A percentile compares a stretch with the other conserved stretches of the same genome.
phyloP scores from a whole-genome alignment of 202 grass and related monocot species.

The Zoysia matrella region DNA sequence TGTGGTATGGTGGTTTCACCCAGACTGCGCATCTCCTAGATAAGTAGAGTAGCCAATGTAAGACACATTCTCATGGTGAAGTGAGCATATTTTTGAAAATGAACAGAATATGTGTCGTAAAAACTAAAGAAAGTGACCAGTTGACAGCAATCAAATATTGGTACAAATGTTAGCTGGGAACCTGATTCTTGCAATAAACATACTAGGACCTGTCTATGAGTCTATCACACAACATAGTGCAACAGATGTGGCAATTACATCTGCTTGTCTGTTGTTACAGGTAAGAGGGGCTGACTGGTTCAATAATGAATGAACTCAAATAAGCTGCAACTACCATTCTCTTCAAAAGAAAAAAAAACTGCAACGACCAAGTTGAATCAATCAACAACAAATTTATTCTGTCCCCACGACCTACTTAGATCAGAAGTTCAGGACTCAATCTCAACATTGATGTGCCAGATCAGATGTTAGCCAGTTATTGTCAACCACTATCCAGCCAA shows the following conservation, averaged over 20 bases:
- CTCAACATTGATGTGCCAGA: slow-evolving; percentile 8
- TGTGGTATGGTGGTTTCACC: not conserved
- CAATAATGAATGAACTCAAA: slow-evolving; percentile 6
- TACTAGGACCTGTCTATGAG: slow-evolving; percentile 22
- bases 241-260: slow-evolving; percentile 30
- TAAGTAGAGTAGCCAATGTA: not conserved
- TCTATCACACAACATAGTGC: slow-evolving; percentile 10
- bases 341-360: too few species aligned
- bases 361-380: too few species aligned
- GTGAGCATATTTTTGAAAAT: not conserved
- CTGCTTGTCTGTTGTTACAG: slow-evolving; percentile 1
- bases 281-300: not conserved
- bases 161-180: slow-evolving; percentile 28
- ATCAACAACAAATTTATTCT: slow-evolving; percentile 26
- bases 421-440: slow-evolving; percentile 11
- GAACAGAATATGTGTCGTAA: not conserved
- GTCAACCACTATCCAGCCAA: slow-evolving; percentile 41
- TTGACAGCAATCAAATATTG: not conserved
- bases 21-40: not conserved
- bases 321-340: slow-evolving; percentile 16
- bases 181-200: slow-evolving; percentile 17
- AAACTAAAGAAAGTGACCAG: slow-evolving; percentile 9
- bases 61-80: not conserved
- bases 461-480: slow-evolving; percentile 23
- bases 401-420: slow-evolving; percentile 3